phyloP scores from a whole-genome alignment of 257 asterid genomes.

The Solanum chmielewskii region DNA sequence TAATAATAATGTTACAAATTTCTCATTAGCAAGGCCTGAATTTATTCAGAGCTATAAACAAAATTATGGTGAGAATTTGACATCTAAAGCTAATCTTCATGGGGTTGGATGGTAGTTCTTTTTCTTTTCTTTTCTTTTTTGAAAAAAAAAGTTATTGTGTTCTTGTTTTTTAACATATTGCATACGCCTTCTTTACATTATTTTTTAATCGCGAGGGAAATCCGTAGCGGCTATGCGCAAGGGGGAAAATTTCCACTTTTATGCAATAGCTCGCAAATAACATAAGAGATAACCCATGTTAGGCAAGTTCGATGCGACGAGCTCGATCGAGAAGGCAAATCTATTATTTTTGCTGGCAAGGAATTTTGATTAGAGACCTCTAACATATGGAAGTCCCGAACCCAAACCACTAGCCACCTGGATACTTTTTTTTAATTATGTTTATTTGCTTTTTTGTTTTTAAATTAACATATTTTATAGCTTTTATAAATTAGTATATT shows the following conservation, averaged over 20 bases:
- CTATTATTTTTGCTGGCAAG: too few relatives aligned
- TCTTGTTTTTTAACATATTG: not conserved
- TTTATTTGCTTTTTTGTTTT: not conserved
- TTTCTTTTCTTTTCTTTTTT: not conserved
- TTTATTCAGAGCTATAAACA: not conserved
- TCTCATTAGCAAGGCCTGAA: not conserved
- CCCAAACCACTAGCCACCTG: too few relatives aligned
- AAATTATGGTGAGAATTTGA: slow-evolving; percentile 4
- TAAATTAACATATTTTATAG: not conserved
- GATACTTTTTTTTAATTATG: not conserved
- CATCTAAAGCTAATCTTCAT: slow-evolving; percentile 2
- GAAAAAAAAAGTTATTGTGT: not conserved
- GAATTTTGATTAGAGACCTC: too few relatives aligned
- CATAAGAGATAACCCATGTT: too few relatives aligned
- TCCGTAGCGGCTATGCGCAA: too few relatives aligned
- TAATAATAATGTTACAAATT: not conserved
- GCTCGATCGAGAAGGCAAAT: too few relatives aligned
- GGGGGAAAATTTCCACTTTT: too few relatives aligned
- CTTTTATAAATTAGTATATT: not conserved
- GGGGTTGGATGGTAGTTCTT: slow-evolving; percentile 21
- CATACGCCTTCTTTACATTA: not conserved
- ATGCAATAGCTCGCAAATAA: too few relatives aligned
- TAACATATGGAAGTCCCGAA: too few relatives aligned
- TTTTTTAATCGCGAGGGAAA: too few relatives aligned
- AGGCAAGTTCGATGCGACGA: too few relatives aligned